These are phyloP conservation scores for Podospora fimiseda DNA, from an alignment of 495 filamentous ascomycete species.

Conservation along the genomic window DNA sequence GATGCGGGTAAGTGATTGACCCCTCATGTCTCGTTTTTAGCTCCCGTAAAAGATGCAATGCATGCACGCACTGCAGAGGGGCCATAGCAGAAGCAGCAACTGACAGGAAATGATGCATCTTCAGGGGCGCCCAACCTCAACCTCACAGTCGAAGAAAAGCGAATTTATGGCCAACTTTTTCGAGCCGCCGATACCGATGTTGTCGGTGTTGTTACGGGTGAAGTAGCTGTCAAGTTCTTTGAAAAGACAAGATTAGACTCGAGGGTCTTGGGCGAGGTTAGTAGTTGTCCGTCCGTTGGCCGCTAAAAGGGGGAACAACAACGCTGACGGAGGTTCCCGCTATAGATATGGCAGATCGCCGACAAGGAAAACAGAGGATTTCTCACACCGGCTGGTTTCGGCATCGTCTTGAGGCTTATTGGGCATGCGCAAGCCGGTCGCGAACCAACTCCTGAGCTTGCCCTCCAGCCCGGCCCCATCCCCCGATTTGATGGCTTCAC, in stretches of 20 bases:
- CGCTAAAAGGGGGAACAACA: neutral
- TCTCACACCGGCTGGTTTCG: conserved; percentile 84
- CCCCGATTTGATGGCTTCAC: conserved; percentile 81
- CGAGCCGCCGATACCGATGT: conserved; percentile 79
- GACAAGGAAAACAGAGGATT: conserved; percentile 94
- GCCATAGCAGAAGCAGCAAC: neutral
- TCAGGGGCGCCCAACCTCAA: conserved; percentile 67
- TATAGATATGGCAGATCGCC: conserved; percentile 96
- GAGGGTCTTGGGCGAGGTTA: conserved; percentile 79
- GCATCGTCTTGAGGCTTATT: conserved; percentile 85
- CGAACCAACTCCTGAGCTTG: conserved; percentile 70
- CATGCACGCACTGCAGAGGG: neutral
- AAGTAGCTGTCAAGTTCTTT: conserved; percentile 95
- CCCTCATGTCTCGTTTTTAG: too few species aligned
- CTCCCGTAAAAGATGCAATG: too few species aligned
- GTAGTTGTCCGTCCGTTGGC: neutral
- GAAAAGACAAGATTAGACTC: conserved; percentile 87
- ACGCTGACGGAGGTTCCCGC: conserved; percentile 6
- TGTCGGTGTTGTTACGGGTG: conserved; percentile 91
- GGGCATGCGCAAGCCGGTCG: conserved; percentile 87
- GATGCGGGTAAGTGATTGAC: conserved; percentile 24
- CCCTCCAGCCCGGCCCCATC: conserved; percentile 68
- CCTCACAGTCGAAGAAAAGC: conserved; percentile 86
- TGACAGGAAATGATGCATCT: conserved; percentile 2
- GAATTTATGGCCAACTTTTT: conserved; percentile 86